These are phyloP conservation scores for Prunus salicina DNA, from an alignment of 306 rosid genomes.

Conservation along the genomic window DNA sequence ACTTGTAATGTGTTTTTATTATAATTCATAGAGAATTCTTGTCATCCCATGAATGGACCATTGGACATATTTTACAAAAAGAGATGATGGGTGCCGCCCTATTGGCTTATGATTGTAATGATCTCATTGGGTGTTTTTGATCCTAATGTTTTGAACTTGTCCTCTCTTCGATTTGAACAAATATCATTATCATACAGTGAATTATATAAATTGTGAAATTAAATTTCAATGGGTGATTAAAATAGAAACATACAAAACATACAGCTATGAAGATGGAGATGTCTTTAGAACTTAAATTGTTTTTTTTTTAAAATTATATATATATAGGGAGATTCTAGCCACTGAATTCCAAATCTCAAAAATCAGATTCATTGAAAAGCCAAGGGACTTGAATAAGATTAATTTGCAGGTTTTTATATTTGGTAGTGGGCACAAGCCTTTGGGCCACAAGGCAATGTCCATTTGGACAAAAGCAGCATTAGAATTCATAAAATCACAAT, in stretches of 20 bases:
- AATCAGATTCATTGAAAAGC: not conserved
- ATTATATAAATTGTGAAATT: too few species aligned
- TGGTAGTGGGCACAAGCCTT: constrained; percentile 3
- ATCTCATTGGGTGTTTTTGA: not conserved
- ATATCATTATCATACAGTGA: not conserved
- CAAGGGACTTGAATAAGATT: not conserved
- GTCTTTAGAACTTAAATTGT: not conserved
- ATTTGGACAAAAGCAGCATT: constrained; percentile 14
- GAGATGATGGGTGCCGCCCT: not conserved
- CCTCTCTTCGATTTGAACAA: not conserved
- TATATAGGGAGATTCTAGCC: not conserved
- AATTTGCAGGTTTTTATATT: not conserved
- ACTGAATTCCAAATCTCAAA: not conserved
- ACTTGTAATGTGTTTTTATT: not conserved
- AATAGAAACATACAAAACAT: not conserved
- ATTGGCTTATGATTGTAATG: not conserved
- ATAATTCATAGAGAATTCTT: not conserved
- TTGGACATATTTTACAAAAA: not conserved
- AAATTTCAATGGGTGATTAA: too few species aligned
- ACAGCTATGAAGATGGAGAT: not conserved
- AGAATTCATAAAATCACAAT: not conserved
- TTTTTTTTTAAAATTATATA: not conserved
- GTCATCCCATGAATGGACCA: constrained; percentile 1
- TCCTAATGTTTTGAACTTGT: not conserved
- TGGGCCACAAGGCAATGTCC: not conserved